phyloP scores from a whole-genome alignment of 441 rosid genomes.

The Corymbia calophylla region DNA sequence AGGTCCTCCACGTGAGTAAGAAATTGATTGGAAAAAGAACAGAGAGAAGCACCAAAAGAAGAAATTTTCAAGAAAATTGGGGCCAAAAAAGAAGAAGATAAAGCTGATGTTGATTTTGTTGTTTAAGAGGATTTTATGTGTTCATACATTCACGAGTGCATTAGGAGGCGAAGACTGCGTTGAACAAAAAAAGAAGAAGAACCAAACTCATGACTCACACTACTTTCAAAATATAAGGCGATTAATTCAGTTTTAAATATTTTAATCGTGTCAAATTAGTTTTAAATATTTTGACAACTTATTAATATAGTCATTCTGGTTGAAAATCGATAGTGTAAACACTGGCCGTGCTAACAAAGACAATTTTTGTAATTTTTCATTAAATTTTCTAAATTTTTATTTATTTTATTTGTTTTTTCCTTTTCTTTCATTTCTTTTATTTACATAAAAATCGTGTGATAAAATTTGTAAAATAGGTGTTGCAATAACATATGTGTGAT shows the following conservation, averaged over 20 bases:
- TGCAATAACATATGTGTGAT: too few relatives aligned
- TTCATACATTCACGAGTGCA: background rate
- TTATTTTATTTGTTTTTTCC: too few relatives aligned
- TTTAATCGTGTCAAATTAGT: background rate
- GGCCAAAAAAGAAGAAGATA: background rate
- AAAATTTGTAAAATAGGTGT: too few relatives aligned
- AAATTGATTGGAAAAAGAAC: too few relatives aligned
- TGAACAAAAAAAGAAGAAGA: background rate
- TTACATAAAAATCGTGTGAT: too few relatives aligned
- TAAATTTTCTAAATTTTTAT: too few relatives aligned
- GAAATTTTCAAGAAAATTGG: too few relatives aligned
- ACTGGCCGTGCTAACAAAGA: background rate
- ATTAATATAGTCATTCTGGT: too few relatives aligned
- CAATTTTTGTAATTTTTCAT: background rate
- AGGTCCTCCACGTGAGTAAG: too few relatives aligned
- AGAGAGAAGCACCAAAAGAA: too few relatives aligned
- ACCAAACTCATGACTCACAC: background rate
- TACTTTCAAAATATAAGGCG: background rate
- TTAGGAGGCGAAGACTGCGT: background rate
- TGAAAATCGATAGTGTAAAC: rapidly evolving
- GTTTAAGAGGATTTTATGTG: background rate
- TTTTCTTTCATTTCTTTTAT: background rate
- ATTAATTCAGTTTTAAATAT: too few relatives aligned
- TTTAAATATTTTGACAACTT: background rate
- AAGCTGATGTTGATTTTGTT: background rate